Evolutionary conservation across 2,329 filamentous ascomycete species (phyloP).

Genomic region (Colletotrichum cuscutae): DNA sequence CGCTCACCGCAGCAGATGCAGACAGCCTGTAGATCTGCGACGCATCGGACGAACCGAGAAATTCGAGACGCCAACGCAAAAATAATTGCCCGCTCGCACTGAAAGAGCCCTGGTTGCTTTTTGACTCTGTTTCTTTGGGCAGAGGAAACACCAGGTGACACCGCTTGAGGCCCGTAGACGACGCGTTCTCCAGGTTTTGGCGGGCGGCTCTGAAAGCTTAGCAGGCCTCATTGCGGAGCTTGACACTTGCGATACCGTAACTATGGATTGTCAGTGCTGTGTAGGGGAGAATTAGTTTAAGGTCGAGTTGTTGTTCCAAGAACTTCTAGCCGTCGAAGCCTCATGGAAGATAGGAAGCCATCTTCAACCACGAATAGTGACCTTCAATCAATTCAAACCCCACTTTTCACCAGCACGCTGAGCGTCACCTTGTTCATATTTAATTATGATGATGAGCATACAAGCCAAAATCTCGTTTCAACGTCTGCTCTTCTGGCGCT

Average conservation of each 20-base stretch:
- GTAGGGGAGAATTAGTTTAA: background rate
- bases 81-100: background rate
- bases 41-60: conserved; percentile 6
- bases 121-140: background rate
- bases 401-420: background rate
- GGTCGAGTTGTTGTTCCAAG: no score
- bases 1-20: background rate
- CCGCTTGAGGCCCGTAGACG: background rate
- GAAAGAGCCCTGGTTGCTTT: background rate
- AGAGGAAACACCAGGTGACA: background rate
- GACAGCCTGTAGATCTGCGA: background rate
- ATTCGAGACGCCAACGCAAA: background rate
- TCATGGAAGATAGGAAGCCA: background rate
- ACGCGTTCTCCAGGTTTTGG: background rate
- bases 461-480: background rate
- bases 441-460: no score
- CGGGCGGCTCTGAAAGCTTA: background rate
- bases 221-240: background rate
- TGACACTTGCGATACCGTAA: background rate
- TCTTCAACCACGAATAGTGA: background rate
- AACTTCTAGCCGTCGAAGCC: background rate
- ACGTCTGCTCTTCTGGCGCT: background rate
- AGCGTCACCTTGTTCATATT: no score
- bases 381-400: background rate
- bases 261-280: background rate